phyloP scores from a whole-genome alignment of 768 basidiomycete species.

The Termitomyces sp. region DNA sequence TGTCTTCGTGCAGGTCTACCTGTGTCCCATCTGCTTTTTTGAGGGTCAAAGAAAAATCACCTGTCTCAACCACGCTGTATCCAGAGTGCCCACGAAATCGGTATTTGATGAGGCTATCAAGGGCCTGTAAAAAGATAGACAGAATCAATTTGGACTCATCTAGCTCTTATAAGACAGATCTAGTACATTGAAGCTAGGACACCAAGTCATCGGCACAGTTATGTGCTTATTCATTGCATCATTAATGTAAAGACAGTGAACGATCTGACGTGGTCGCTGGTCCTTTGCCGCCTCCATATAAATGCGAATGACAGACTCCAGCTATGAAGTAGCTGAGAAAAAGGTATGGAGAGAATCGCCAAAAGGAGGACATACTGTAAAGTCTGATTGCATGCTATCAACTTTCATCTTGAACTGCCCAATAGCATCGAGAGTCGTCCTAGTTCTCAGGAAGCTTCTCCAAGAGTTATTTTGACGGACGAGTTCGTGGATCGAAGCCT shows the following conservation, averaged over 20 bases:
- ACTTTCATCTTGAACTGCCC: too few relatives aligned
- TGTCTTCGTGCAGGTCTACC: background rate
- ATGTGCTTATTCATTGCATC: conserved; percentile 5
- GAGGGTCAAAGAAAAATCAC: background rate
- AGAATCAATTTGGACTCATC: background rate
- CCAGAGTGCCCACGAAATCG: background rate
- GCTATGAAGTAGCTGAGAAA: background rate
- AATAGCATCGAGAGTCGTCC: background rate
- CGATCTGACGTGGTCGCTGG: background rate
- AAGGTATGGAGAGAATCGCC: too few relatives aligned
- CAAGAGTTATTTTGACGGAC: background rate
- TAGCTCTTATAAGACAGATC: too few relatives aligned
- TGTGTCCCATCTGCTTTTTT: background rate
- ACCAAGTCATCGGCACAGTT: background rate
- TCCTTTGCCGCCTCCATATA: background rate
- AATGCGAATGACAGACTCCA: background rate
- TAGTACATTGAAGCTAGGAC: background rate
- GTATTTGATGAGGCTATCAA: background rate
- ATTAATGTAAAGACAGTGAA: background rate
- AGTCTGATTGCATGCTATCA: too few relatives aligned
- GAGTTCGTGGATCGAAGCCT: background rate
- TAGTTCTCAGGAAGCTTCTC: background rate
- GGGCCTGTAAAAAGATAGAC: background rate
- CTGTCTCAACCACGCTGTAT: background rate
- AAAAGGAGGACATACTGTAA: too few relatives aligned